phyloP scores from a whole-genome alignment of 768 basidiomycete species.

The Tulasnella sp. region DNA sequence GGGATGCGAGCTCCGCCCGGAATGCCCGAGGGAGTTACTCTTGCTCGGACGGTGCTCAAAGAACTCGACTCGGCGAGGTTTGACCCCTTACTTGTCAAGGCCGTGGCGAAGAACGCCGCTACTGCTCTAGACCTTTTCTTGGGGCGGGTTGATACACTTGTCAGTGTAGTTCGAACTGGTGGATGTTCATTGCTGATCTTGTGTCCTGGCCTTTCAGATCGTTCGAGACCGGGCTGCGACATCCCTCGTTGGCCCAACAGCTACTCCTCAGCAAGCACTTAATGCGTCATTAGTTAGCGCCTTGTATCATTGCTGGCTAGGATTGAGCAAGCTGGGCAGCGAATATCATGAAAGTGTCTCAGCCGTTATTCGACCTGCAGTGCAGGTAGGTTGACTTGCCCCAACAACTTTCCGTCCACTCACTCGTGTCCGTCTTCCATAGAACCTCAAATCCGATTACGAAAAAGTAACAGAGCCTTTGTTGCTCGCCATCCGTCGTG shows the following conservation, averaged over 20 bases:
- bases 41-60: slow-evolving; percentile 79
- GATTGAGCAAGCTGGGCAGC: slow-evolving; percentile 64
- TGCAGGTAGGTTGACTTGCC: slow-evolving; percentile 55
- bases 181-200: neutral
- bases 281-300: slow-evolving; percentile 82
- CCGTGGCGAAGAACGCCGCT: slow-evolving; percentile 74
- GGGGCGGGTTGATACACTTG: slow-evolving; percentile 67
- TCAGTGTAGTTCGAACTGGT: slow-evolving; percentile 47
- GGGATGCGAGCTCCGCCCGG: slow-evolving; percentile 73
- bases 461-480: slow-evolving; percentile 65
- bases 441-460: slow-evolving; percentile 60
- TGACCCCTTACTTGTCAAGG: slow-evolving; percentile 82
- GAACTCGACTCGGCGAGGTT: slow-evolving; percentile 92
- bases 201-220: slow-evolving; percentile 51
- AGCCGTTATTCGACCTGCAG: slow-evolving; percentile 56
- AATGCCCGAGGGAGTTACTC: slow-evolving; percentile 70
- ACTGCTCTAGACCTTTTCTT: slow-evolving; percentile 70
- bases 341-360: slow-evolving; percentile 69
- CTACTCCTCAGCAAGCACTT: slow-evolving; percentile 74
- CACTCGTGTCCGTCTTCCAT: neutral
- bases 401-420: neutral
- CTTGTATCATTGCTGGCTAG: slow-evolving; percentile 74
- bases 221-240: slow-evolving; percentile 77
- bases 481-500: slow-evolving; percentile 71
- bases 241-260: slow-evolving; percentile 71